Evolutionary conservation across 163 green algal species (phyloP).

Genomic region (Volvox carteri): DNA sequence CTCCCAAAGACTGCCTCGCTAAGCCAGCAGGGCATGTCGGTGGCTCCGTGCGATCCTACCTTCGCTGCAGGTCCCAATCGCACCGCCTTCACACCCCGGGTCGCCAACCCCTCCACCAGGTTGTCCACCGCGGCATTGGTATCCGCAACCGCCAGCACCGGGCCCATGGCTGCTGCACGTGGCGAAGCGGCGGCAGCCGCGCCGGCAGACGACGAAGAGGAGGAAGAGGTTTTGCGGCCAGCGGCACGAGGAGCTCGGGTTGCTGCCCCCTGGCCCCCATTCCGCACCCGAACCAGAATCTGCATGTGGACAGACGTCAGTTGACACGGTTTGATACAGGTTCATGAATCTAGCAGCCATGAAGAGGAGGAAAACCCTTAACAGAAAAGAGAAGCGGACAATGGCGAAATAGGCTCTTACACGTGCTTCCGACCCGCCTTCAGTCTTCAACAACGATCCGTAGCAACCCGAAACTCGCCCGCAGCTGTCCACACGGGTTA

Average conservation of each 20-base stretch:
- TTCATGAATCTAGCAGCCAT: too few relatives aligned
- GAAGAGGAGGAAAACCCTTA: too few relatives aligned
- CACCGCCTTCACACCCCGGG: slow-evolving; percentile 74
- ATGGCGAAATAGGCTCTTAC: too few relatives aligned
- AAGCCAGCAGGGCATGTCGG: too few relatives aligned
- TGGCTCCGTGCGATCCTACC: too few relatives aligned
- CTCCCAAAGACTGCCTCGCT: too few relatives aligned
- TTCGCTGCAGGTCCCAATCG: slow-evolving; percentile 83
- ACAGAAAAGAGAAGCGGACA: too few relatives aligned
- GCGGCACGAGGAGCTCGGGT: background rate
- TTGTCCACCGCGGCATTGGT: slow-evolving; percentile 98
- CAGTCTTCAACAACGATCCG: too few relatives aligned
- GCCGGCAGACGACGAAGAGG: background rate
- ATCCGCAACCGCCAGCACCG: slow-evolving; percentile 85
- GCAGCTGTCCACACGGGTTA: too few relatives aligned
- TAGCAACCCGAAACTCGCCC: too few relatives aligned
- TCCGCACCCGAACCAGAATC: slow-evolving; percentile 37
- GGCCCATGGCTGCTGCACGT: slow-evolving; percentile 60
- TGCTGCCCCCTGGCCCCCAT: background rate
- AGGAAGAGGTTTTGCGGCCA: background rate
- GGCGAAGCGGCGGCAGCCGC: background rate
- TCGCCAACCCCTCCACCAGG: slow-evolving; percentile 84
- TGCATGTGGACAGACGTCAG: background rate
- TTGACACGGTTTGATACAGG: too few relatives aligned
- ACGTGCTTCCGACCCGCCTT: too few relatives aligned